Evolutionary conservation across 331 rosid species (phyloP).

Genomic region (Rosa hybrid): DNA sequence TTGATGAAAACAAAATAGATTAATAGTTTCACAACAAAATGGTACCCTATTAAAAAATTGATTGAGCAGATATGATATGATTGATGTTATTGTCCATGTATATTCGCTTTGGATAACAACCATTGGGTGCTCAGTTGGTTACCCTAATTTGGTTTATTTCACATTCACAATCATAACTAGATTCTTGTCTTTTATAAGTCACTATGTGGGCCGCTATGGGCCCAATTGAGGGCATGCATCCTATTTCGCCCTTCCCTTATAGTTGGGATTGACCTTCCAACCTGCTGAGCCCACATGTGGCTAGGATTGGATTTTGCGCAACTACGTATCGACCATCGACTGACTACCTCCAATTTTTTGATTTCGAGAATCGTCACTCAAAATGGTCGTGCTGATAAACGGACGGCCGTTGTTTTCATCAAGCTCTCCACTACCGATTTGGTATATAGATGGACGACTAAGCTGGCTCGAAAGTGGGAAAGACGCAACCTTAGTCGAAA

Average conservation of each 20-base stretch:
- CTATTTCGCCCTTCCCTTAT: too few species aligned
- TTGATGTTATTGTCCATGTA: neutral
- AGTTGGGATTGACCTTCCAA: too few species aligned
- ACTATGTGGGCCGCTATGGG: neutral
- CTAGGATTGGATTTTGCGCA: too few species aligned
- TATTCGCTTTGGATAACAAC: neutral
- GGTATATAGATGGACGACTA: too few species aligned
- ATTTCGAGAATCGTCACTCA: too few species aligned
- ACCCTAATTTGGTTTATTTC: neutral
- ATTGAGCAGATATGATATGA: neutral
- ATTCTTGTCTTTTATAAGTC: neutral
- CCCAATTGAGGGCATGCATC: neutral
- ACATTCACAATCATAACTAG: neutral
- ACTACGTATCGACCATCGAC: too few species aligned
- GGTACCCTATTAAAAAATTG: neutral
- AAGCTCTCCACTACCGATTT: neutral
- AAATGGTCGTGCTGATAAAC: too few species aligned
- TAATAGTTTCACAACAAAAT: neutral
- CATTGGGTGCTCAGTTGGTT: neutral
- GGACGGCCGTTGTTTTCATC: too few species aligned
- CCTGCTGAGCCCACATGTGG: neutral
- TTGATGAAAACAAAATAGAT: neutral
- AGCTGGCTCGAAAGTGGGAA: neutral
- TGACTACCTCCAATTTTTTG: too few species aligned
- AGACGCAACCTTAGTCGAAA: too few species aligned